Evolutionary conservation across 306 rosid genomes (phyloP).

Genomic region (Acacia confusa): DNA sequence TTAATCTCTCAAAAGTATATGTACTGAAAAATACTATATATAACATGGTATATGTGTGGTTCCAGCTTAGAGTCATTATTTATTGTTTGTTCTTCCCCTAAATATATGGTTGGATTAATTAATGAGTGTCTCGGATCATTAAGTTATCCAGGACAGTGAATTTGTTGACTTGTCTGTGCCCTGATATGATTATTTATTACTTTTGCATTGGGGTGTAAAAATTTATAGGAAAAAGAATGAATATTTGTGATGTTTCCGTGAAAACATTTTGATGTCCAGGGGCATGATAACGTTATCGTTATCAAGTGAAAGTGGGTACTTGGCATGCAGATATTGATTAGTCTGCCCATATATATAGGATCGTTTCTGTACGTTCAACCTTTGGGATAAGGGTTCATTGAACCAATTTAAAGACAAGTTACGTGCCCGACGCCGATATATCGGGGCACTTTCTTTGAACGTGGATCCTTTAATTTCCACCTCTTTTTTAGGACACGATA

Average conservation of each 20-base stretch:
- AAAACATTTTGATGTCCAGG: slow-evolving; percentile 36
- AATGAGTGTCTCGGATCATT: too few relatives aligned
- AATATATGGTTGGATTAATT: not conserved
- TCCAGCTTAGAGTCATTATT: not conserved
- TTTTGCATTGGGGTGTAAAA: not conserved
- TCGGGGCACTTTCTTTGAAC: slow-evolving; percentile 11
- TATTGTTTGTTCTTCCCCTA: not conserved
- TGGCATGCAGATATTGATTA: not conserved
- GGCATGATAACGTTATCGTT: slow-evolving; percentile 28
- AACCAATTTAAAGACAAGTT: slow-evolving; percentile 15
- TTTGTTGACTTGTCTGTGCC: slow-evolving; percentile 36
- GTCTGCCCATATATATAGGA: not conserved
- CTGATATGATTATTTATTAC: not conserved
- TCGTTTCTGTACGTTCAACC: slow-evolving; percentile 26
- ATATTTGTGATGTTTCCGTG: slow-evolving; percentile 25
- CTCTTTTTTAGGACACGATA: not conserved
- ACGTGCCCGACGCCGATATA: slow-evolving; percentile 28
- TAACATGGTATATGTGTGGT: too few relatives aligned
- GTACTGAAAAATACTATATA: too few relatives aligned
- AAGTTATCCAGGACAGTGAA: slow-evolving; percentile 8
- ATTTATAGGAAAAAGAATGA: not conserved
- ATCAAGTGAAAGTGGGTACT: slow-evolving; percentile 16
- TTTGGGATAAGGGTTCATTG: slow-evolving; percentile 25
- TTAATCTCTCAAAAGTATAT: too few relatives aligned
- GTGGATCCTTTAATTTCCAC: not conserved